A percentile compares a stretch with the other conserved stretches of the same genome.
Conservation (phyloP, 495 filamentous ascomycete species). For the Aspergillus funiculosus region DNA sequence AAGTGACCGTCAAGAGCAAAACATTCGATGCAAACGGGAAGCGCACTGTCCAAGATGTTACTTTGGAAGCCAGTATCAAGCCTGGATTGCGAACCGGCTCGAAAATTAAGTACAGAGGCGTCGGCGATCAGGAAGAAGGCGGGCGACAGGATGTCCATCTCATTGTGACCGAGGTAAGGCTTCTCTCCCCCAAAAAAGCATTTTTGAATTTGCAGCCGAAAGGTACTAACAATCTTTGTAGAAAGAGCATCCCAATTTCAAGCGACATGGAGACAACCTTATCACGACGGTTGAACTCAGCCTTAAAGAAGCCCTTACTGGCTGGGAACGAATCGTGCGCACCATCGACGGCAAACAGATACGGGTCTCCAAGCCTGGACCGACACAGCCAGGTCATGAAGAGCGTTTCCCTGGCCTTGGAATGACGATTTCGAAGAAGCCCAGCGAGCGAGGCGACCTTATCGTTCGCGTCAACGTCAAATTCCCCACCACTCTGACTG, state of each 20-base stretch:
- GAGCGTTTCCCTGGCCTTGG: conserved; percentile 79
- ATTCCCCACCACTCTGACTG: conserved; percentile 72
- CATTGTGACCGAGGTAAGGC: conserved; percentile 82
- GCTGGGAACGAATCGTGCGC: conserved; percentile 83
- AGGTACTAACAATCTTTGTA: conserved; percentile 35
- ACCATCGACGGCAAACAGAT: conserved; percentile 91
- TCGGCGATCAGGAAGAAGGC: conserved; percentile 95
- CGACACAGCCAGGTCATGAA: conserved; percentile 72
- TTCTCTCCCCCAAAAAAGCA: no score
- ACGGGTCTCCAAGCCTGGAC: conserved; percentile 66
- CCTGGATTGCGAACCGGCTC: conserved; percentile 90
- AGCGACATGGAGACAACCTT: conserved; percentile 81
- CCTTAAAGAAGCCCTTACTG: conserved; percentile 95
- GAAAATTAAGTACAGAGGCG: conserved; percentile 94
- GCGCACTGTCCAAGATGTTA: conserved; percentile 77
- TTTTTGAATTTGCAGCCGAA: not conserved
- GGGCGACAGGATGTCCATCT: conserved; percentile 96
- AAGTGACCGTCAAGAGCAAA: conserved; percentile 96
- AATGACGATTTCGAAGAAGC: conserved; percentile 90
- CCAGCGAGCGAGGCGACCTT: conserved; percentile 75
- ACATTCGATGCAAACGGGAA: conserved; percentile 80
- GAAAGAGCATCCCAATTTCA: conserved; percentile 80
- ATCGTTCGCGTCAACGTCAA: conserved; percentile 86
- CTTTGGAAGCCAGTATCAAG: conserved; percentile 90
- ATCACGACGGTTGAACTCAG: conserved; percentile 67